phyloP scores from a whole-genome alignment of 805 yeast species.

The Wickerhamomyces queroliae region DNA sequence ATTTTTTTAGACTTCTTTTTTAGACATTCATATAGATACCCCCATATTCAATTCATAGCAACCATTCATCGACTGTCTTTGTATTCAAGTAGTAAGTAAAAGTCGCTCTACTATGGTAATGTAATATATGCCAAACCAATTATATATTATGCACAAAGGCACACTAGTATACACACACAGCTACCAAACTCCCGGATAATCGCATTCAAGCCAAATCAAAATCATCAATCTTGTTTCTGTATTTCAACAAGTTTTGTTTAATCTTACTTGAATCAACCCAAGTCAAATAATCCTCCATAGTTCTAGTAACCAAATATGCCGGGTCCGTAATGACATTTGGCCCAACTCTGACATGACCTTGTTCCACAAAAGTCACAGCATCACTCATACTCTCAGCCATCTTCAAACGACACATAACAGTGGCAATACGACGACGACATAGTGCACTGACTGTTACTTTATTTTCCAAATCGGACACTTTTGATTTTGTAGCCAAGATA shows the following conservation, averaged over 20 bases:
- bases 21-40: not conserved
- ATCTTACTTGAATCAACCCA: constrained; percentile 98
- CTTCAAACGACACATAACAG: constrained; percentile 87
- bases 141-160: not conserved
- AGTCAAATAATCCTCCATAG: constrained; percentile 92
- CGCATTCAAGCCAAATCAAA: constrained; percentile 37
- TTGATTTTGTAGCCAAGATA: constrained; percentile 77
- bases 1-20: not conserved
- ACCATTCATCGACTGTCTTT: no score
- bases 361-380: constrained; percentile 90
- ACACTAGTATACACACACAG: not conserved
- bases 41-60: not conserved
- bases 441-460: constrained; percentile 88
- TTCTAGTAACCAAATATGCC: constrained; percentile 87
- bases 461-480: constrained; percentile 88
- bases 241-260: constrained; percentile 80
- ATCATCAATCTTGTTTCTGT: constrained; percentile 69
- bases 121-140: not conserved
- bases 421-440: constrained; percentile 89
- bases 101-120: no score
- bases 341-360: constrained; percentile 97
- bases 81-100: no score
- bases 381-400: constrained; percentile 90
- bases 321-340: constrained; percentile 95
- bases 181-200: no score